phyloP scores from a whole-genome alignment of 208 protist genomes.

The Strigomonas oncopelti region DNA sequence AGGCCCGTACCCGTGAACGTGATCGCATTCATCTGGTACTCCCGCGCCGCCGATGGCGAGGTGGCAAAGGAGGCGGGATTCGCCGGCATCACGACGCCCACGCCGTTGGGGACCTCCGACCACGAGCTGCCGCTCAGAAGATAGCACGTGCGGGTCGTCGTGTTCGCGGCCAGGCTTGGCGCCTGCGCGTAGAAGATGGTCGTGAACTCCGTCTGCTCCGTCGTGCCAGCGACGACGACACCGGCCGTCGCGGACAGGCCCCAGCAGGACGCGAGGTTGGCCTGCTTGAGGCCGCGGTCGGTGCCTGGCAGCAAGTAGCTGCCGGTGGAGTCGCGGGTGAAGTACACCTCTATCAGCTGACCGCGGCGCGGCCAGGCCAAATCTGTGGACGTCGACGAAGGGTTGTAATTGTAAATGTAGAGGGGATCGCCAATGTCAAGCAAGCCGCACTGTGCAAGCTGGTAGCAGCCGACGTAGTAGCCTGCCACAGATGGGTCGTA shows the following conservation, averaged over 20 bases:
- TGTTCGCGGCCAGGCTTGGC: constrained; percentile 22
- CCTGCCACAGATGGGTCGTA: constrained; percentile 49
- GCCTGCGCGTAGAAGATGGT: constrained; percentile 59
- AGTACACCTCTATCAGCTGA: constrained; percentile 69
- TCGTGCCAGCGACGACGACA: constrained; percentile 47
- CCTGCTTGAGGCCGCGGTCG: constrained; percentile 53
- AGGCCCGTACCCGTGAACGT: constrained; percentile 59
- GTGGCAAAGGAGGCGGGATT: constrained; percentile 71
- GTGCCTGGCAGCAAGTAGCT: constrained; percentile 46
- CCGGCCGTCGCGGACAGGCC: constrained; percentile 34
- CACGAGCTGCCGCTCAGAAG: constrained; percentile 43
- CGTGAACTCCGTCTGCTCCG: constrained; percentile 40
- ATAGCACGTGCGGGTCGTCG: constrained; percentile 65
- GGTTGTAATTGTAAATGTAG: constrained; percentile 57
- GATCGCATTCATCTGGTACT: constrained; percentile 53
- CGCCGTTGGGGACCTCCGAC: constrained; percentile 65
- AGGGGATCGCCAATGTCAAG: constrained; percentile 57
- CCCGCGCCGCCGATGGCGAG: constrained; percentile 31
- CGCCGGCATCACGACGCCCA: constrained; percentile 50
- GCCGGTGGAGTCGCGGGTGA: constrained; percentile 42
- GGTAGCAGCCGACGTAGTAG: constrained; percentile 72
- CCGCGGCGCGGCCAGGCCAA: constrained; percentile 50
- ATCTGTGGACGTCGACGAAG: constrained; percentile 28
- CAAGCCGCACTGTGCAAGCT: constrained; percentile 52
- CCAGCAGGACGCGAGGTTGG: constrained; percentile 73